Conservation (phyloP, 768 basidiomycete genomes). For the Gymnopilus junonius region DNA sequence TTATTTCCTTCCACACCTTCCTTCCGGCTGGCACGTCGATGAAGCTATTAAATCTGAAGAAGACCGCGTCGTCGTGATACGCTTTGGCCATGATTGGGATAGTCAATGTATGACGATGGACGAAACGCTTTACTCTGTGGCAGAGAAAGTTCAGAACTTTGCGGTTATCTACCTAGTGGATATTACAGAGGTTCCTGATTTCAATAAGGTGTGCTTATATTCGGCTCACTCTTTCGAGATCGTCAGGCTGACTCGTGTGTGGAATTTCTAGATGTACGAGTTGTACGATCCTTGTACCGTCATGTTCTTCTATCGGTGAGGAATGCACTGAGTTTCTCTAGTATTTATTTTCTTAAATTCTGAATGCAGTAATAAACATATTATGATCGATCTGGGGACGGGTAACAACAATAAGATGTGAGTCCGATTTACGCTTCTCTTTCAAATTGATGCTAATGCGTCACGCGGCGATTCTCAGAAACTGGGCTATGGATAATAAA, state of each 20-base stretch:
- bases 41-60: slow-evolving; percentile 99
- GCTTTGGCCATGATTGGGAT: slow-evolving; percentile 96
- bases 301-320: slow-evolving; percentile 98
- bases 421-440: slow-evolving; percentile 31
- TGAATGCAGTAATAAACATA: slow-evolving; percentile 86
- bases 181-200: slow-evolving; percentile 96
- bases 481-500: slow-evolving; percentile 99
- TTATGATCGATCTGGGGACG: slow-evolving; percentile 99
- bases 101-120: slow-evolving; percentile 98
- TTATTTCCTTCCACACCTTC: slow-evolving; percentile 87
- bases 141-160: slow-evolving; percentile 98
- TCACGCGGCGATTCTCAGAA: slow-evolving; percentile 52
- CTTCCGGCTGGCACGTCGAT: slow-evolving; percentile 98
- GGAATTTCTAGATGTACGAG: slow-evolving; percentile 86
- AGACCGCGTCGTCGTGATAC: slow-evolving; percentile 90
- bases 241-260: too few species aligned
- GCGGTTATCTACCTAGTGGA: slow-evolving; percentile 96
- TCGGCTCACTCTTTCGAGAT: not conserved
- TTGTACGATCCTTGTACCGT: slow-evolving; percentile 96
- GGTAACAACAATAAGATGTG: slow-evolving; percentile 99
- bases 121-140: slow-evolving; percentile 90
- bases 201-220: slow-evolving; percentile 80
- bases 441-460: slow-evolving; percentile 9
- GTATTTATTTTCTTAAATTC: not conserved
- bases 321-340: not conserved